Base-by-base conservation (phyloP, 768 basidiomycete species). In the Nidularia pulvinata region DNA sequence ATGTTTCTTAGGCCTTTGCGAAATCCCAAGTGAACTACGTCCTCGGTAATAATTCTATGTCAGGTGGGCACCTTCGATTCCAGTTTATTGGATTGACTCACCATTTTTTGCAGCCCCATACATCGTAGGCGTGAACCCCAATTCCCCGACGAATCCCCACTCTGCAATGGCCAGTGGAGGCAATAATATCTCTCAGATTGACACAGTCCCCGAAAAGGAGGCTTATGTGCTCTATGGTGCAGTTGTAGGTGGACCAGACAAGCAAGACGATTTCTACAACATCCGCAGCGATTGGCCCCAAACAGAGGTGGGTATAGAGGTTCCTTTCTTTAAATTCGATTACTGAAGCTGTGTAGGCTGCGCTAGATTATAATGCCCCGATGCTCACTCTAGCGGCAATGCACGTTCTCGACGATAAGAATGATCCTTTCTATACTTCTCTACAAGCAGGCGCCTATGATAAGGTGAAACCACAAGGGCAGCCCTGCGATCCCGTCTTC, bases 41-140 rank as follows among this genome's bases (percentile, higher is more conserved):
- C 3, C 78, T 97, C 5, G 95, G 95, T 36, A 83, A 89, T 48
- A 98, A 98, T 64, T 87, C 94, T 0, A 95, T 95, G 93, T 84
- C 82, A 54, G 82, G 91, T 89, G 61, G 47, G 78, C 44, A 39
- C 46, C 5, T 32, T 6, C 25, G n/a, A 22, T 37, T 54, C 14
- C 19, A 34, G 10, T 53, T 4, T 25, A n/a, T 48, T 45, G 37
- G 4, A 35, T 47, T 11, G 32, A 43, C 22, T 48, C 52, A 48
- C 52, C 48, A 36, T 19, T 11, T 9, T 33, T 48, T 44, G 36
- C 58, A 86, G 89, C 83, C 7, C 87, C 90, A 1, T 98, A 97
- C 66, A 69, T 97, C 48, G 93, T 97, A 22, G 95, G 95, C 37
- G 74, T 79, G 47, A 93, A 96, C 69, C 92, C 94, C 1, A 95